Evolutionary conservation across 306 rosid species (phyloP).

Genomic region (Prunus mume): DNA sequence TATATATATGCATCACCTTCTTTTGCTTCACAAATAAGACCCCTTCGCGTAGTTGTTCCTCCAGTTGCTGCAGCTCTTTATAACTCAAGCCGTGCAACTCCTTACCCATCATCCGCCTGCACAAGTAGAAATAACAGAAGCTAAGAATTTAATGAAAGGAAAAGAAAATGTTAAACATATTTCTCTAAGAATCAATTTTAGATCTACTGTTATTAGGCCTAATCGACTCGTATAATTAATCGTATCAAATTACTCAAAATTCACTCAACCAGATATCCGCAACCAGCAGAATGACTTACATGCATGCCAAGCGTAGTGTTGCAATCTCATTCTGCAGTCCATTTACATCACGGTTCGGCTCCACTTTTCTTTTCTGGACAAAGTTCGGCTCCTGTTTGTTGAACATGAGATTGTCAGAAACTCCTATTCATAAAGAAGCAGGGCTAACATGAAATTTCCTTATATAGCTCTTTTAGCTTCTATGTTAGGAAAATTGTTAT

Average conservation of each 20-base stretch:
- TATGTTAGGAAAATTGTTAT: too few species aligned
- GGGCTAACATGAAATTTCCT: too few species aligned
- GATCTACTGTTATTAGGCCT: too few species aligned
- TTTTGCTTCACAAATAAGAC: constrained; percentile 50
- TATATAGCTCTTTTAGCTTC: too few species aligned
- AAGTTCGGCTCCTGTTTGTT: constrained; percentile 23
- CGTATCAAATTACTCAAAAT: too few species aligned
- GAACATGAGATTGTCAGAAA: background rate
- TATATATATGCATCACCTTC: constrained; percentile 32
- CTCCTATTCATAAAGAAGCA: background rate
- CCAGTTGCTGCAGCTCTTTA: constrained; percentile 53
- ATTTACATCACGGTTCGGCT: constrained; percentile 19
- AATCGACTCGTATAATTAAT: too few species aligned
- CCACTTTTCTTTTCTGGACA: background rate
- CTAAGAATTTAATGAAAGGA: background rate
- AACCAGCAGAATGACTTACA: constrained; percentile 36
- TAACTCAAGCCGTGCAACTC: constrained; percentile 61
- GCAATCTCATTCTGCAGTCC: constrained; percentile 39
- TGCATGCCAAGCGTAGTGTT: constrained; percentile 41
- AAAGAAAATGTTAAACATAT: background rate
- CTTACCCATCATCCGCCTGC: constrained; percentile 62
- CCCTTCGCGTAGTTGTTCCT: constrained; percentile 57
- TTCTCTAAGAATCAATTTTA: too few species aligned
- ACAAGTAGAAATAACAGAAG: constrained; percentile 4
- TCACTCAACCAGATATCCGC: too few species aligned